Evolutionary conservation across 225 moss, liverwort and hornwort genomes (phyloP).

Genomic region (Pseudisothecium myosuroides): DNA sequence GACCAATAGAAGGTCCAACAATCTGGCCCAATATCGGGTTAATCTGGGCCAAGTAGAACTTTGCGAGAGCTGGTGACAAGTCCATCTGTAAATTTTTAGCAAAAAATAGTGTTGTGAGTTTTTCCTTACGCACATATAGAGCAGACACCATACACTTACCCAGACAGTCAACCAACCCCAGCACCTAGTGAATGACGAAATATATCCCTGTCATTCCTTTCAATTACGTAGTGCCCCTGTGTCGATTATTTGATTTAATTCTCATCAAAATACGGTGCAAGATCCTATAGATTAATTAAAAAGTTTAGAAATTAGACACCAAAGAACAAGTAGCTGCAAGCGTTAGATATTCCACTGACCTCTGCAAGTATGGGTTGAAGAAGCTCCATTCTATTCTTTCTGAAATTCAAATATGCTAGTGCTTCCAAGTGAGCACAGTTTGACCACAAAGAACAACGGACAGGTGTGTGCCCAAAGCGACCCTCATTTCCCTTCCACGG

Average conservation of each 20-base stretch:
- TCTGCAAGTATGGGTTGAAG: slow-evolving; percentile 67
- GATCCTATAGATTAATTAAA: not conserved
- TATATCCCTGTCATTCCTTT: not conserved
- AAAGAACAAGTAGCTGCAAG: not conserved
- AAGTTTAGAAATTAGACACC: not conserved
- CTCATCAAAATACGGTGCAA: not conserved
- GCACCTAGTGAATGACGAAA: not conserved
- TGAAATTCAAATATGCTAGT: slow-evolving; percentile 35
- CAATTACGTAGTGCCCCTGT: not conserved
- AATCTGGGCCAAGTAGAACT: slow-evolving; percentile 73
- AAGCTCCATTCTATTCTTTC: slow-evolving; percentile 46
- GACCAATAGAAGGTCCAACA: slow-evolving; percentile 65
- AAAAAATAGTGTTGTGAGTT: not conserved
- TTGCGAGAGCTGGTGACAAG: slow-evolving; percentile 75
- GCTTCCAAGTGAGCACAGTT: slow-evolving; percentile 59
- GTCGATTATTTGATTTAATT: not conserved
- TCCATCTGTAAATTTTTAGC: slow-evolving; percentile 49
- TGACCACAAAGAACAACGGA: slow-evolving; percentile 56
- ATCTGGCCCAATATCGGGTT: slow-evolving; percentile 81
- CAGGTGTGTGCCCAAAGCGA: slow-evolving; percentile 20
- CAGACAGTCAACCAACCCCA: not conserved
- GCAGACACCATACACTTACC: not conserved
- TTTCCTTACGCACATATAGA: not conserved
- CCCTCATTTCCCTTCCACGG: slow-evolving; percentile 14
- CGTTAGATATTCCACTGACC: slow-evolving; percentile 10